These are phyloP conservation scores for Eucalyptus lansdowneana DNA, from an alignment of 345 rosid species.

Conservation along the genomic window DNA sequence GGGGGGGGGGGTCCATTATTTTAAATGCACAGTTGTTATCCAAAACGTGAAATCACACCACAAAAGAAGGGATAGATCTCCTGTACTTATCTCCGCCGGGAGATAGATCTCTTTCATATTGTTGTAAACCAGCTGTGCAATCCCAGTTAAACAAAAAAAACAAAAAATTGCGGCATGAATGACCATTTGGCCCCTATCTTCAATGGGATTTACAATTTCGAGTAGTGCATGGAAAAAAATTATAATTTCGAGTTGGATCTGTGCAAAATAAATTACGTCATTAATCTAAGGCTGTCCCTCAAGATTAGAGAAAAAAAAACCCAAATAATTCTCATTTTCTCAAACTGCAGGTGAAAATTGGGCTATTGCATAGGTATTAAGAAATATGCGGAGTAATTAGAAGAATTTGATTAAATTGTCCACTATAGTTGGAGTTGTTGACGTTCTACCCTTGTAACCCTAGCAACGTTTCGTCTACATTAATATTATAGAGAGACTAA, in stretches of 20 bases:
- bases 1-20: neutral
- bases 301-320: neutral
- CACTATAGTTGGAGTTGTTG: neutral
- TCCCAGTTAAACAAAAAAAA: neutral
- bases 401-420: neutral
- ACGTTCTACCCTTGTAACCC: neutral
- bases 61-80: neutral
- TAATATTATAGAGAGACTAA: neutral
- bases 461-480: neutral
- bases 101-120: neutral
- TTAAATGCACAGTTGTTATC: neutral
- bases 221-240: neutral
- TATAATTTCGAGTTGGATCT: neutral
- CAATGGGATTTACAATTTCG: neutral
- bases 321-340: neutral
- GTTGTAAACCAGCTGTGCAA: neutral
- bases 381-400: neutral
- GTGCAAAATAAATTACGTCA: neutral
- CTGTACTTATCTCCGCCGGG: neutral
- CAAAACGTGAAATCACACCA: neutral
- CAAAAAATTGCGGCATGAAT: neutral
- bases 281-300: neutral
- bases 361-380: neutral
- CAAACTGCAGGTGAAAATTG: neutral
- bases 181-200: neutral